These are phyloP conservation scores for Chlamydomonas urium DNA, from an alignment of 139 green algal genomes.

Conservation along the genomic window DNA sequence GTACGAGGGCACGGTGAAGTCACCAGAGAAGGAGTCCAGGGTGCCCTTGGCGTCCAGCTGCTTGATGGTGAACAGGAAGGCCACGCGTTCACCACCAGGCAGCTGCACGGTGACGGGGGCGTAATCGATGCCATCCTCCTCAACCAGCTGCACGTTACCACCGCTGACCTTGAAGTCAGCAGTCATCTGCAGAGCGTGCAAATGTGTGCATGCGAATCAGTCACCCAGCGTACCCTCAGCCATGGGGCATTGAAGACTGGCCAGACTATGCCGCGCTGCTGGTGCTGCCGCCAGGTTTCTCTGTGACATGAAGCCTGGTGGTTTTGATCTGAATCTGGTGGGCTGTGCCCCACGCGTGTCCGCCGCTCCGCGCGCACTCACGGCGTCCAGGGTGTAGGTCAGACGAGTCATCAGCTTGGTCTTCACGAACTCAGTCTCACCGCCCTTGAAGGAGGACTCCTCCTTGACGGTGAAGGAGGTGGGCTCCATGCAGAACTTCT, in stretches of 20 bases:
- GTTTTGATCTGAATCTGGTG: too few relatives aligned
- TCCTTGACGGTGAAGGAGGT: constrained; percentile 91
- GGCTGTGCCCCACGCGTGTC: too few relatives aligned
- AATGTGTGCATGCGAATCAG: too few relatives aligned
- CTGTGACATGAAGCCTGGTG: too few relatives aligned
- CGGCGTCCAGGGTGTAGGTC: constrained; percentile 97
- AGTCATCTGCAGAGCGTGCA: too few relatives aligned
- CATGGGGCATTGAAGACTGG: too few relatives aligned
- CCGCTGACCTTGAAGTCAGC: constrained; percentile 75
- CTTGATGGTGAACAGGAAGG: constrained; percentile 99
- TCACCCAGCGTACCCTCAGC: too few relatives aligned
- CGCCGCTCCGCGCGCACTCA: too few relatives aligned
- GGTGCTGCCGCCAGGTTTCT: too few relatives aligned
- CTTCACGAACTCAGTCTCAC: constrained; percentile 87
- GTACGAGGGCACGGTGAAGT: constrained; percentile 98
- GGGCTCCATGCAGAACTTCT: constrained; percentile 98
- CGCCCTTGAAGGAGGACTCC: constrained; percentile 69
- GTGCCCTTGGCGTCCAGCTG: constrained; percentile 87
- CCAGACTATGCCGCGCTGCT: too few relatives aligned
- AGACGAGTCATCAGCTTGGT: constrained; percentile 99
- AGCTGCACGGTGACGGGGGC: constrained; percentile 95
- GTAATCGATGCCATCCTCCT: constrained; percentile 99
- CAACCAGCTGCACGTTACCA: constrained; percentile 86
- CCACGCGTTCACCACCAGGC: constrained; percentile 95
- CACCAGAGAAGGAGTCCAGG: constrained; percentile 85